Evolutionary conservation across 768 basidiomycete genomes (phyloP), one percentile per base, ranked within the genome.

Genomic region (Serpula lacrymans): DNA sequence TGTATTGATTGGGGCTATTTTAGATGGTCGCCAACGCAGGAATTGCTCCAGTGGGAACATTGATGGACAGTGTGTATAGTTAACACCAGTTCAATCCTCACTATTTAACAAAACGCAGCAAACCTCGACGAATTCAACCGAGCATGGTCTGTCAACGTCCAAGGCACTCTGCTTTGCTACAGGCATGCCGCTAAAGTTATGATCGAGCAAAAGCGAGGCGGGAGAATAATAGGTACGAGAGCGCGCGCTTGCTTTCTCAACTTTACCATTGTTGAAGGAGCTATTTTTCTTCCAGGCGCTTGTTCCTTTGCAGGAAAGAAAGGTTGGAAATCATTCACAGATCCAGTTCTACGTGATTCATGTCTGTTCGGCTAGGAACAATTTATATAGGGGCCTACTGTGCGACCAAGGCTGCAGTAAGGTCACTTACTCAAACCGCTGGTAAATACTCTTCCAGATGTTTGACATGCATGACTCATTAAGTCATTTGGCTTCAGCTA

Each of bases 151-250:
- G 53, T 67, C 43, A 72, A 72, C 36, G 51, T 51, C 5, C 52
- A 55, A 6, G 69, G 71, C 1, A 47, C 54, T 0, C 68, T 68
- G 25, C 47, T 71, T 1, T 69, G 68, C 47, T 71, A 69, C 51
- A 65, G 67, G 37, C 56, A 62, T 36, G 69, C 71, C 3, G 70
- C 59, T 4, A 32, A 58, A n/a, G 59, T 65, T 39, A 74, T 74
- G 72, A 61, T 71, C 26, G 55, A 54, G 22, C 70, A 70, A 54
- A 68, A 68, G 14, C 48, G 47, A 3, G 70, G 71, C 4, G 71
- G 71, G 0, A 52, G 64, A 26, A 67, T 73, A 20, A 62, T 73
- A 14, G 70, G 71, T 50, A 36, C n/a, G 25, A 16, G 21, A 18
- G 3, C 14, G 9, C 16, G n/a, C n/a, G n/a, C n/a, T n/a, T n/a